Conservation (phyloP, 2,329 filamentous ascomycete genomes). For the Claviceps fusiformis region DNA sequence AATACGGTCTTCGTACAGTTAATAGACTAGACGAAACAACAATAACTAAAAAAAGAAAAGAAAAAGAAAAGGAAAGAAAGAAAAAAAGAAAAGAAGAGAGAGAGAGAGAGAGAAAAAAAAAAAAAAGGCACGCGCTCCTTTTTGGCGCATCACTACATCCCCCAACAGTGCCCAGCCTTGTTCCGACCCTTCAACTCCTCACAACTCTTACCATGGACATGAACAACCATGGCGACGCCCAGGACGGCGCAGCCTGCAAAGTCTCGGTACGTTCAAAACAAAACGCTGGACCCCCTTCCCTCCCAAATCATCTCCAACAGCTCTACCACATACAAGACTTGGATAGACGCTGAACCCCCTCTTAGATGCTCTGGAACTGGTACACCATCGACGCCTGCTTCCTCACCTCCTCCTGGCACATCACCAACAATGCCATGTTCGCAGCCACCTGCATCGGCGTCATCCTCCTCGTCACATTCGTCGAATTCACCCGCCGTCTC, state of each 20-base stretch:
- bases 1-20: too few relatives aligned
- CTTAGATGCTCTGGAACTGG: conserved; percentile 70
- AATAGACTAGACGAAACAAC: too few relatives aligned
- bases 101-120: background rate
- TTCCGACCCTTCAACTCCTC: background rate
- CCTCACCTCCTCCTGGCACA: conserved; percentile 55
- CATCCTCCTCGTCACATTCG: conserved; percentile 52
- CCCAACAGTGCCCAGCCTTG: too few relatives aligned
- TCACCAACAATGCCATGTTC: conserved; percentile 58
- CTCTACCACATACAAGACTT: too few relatives aligned
- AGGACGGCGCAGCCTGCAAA: conserved; percentile 15
- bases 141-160: background rate
- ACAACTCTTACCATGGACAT: conserved; percentile 11
- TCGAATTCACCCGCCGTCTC: conserved; percentile 59
- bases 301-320: too few relatives aligned
- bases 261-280: conserved; percentile 14
- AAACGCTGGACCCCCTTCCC: too few relatives aligned
- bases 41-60: too few relatives aligned
- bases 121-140: background rate
- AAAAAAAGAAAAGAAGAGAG: too few relatives aligned
- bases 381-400: conserved; percentile 60
- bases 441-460: conserved; percentile 68
- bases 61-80: too few relatives aligned
- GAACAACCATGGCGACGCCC: conserved; percentile 8
- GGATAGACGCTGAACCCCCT: too few relatives aligned